These are phyloP conservation scores for Colletotrichum liaoningense DNA, from an alignment of 2,329 filamentous ascomycete genomes.

Conservation along the genomic window DNA sequence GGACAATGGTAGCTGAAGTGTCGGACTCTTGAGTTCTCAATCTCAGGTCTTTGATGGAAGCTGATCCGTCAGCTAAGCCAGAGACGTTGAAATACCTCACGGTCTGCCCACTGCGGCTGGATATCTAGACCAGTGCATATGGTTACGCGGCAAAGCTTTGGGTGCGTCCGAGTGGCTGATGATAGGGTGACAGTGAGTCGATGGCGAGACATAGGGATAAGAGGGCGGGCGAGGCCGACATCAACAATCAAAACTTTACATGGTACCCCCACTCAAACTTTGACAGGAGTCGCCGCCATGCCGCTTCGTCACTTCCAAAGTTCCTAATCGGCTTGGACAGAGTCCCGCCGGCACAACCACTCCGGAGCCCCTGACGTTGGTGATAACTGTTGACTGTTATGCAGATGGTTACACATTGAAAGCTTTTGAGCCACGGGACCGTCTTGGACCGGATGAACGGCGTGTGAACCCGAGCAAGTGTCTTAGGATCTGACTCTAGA, in stretches of 20 bases:
- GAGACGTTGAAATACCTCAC: neutral
- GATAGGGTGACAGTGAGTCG: neutral
- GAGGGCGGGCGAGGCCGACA: neutral
- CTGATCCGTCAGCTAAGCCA: neutral
- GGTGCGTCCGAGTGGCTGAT: neutral
- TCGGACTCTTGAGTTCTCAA: neutral
- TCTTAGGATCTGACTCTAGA: neutral
- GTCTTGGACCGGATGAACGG: neutral
- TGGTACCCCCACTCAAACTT: neutral
- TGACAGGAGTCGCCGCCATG: neutral
- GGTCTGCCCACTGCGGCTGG: neutral
- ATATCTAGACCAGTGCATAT: neutral
- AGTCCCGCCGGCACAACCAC: no score
- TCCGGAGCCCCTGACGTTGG: no score
- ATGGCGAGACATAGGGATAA: neutral
- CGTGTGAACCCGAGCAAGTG: neutral
- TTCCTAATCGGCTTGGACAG: no score
- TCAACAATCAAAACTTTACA: neutral
- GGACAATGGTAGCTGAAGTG: neutral
- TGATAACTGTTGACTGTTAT: no score
- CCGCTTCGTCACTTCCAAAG: no score
- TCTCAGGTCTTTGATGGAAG: neutral
- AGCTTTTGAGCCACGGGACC: neutral
- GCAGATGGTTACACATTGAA: no score
- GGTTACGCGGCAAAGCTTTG: neutral